Evolutionary conservation across 1,284 basidiomycete genomes (phyloP).

Genomic region (Microbotryomycetes sp.): DNA sequence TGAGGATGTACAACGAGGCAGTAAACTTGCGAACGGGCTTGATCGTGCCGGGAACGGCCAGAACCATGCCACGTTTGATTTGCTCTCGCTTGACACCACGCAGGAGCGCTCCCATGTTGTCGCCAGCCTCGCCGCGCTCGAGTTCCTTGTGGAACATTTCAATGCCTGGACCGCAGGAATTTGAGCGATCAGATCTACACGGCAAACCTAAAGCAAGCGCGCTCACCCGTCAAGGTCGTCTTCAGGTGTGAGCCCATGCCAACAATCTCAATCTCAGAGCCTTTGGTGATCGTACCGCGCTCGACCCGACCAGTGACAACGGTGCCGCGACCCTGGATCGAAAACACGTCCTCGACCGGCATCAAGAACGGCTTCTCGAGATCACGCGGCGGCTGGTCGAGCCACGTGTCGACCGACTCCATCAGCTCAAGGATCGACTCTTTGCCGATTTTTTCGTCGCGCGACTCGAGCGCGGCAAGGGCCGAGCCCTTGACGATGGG

Average conservation of each 20-base stretch:
- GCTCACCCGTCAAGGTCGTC: constrained; percentile 84
- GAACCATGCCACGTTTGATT: constrained; percentile 84
- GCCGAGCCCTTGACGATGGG: constrained; percentile 97
- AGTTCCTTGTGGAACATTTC: constrained; percentile 99
- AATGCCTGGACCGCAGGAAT: constrained; percentile 14
- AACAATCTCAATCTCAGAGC: constrained; percentile 87
- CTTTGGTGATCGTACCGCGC: constrained; percentile 87
- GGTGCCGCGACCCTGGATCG: constrained; percentile 96
- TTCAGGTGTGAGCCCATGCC: constrained; percentile 79
- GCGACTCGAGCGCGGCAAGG: constrained; percentile 84
- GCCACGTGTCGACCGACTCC: constrained; percentile 85
- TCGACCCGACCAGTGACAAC: constrained; percentile 97
- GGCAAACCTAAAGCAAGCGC: not conserved
- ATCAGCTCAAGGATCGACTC: constrained; percentile 79
- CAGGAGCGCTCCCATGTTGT: constrained; percentile 98
- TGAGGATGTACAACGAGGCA: constrained; percentile 84
- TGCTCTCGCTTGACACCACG: constrained; percentile 98
- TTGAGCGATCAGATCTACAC: not conserved
- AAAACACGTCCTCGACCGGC: constrained; percentile 96
- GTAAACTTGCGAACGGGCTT: constrained; percentile 91
- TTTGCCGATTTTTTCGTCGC: constrained; percentile 68
- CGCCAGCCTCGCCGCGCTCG: constrained; percentile 94
- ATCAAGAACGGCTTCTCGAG: constrained; percentile 97
- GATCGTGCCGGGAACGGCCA: constrained; percentile 84
- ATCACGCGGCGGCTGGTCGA: constrained; percentile 91